phyloP scores from a whole-genome alignment of 257 asterid species.

The Echites panduratus region DNA sequence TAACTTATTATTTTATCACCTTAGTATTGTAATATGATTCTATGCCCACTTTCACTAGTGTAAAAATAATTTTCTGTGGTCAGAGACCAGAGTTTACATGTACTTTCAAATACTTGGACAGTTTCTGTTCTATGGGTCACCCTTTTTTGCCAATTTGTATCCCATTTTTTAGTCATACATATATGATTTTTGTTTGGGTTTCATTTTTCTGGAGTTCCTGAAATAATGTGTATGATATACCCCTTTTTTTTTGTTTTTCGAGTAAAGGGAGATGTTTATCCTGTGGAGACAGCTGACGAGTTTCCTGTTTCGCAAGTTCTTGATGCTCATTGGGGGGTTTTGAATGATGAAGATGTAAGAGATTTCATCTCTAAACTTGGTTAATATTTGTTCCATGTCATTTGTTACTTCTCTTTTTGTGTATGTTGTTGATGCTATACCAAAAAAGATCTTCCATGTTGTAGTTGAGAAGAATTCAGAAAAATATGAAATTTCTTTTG shows the following conservation, averaged over 20 bases:
- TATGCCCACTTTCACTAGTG: background rate
- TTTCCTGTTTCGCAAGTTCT: slow-evolving; percentile 64
- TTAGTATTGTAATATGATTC: background rate
- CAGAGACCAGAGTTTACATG: background rate
- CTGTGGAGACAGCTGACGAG: slow-evolving; percentile 61
- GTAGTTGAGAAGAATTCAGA: background rate
- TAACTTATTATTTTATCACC: background rate
- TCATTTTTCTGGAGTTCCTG: background rate
- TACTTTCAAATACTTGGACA: background rate
- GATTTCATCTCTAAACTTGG: slow-evolving; percentile 5
- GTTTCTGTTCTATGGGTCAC: background rate
- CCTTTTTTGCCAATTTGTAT: background rate
- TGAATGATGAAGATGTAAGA: slow-evolving; percentile 86
- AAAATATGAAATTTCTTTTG: background rate
- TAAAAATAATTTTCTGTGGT: background rate
- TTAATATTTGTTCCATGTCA: slow-evolving; percentile 10
- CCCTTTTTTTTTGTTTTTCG: slow-evolving; percentile 21
- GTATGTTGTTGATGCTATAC: background rate
- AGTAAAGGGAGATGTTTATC: slow-evolving; percentile 94
- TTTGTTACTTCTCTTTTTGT: slow-evolving; percentile 6
- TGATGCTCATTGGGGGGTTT: slow-evolving; percentile 99
- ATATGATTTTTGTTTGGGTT: background rate
- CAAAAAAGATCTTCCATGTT: background rate
- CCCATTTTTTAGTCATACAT: background rate
- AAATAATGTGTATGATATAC: slow-evolving; percentile 3